Conservation (phyloP, 2,329 filamentous ascomycete species). For the Curvularia verruculosa region DNA sequence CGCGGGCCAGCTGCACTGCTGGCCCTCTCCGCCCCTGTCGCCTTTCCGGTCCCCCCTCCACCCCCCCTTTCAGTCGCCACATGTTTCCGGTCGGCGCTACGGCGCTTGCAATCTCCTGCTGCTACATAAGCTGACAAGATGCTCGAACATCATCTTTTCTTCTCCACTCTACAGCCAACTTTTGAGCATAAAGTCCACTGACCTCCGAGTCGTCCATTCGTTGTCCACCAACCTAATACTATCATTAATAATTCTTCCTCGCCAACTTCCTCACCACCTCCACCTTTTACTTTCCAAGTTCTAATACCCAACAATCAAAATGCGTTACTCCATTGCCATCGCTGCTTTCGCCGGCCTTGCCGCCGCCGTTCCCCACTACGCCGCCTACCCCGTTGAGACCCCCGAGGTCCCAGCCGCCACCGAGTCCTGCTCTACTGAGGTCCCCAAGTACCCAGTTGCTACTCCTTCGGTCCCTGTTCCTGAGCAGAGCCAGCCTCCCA, state of each 20-base stretch:
- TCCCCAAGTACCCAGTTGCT: slow-evolving; percentile 15
- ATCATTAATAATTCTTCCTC: slow-evolving; percentile 46
- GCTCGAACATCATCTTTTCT: slow-evolving; percentile 24
- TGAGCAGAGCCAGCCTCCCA: slow-evolving; percentile 3
- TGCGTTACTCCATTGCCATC: slow-evolving; percentile 47
- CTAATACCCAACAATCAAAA: slow-evolving; percentile 46
- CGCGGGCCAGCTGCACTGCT: slow-evolving; percentile 38
- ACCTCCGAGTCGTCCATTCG: slow-evolving; percentile 52
- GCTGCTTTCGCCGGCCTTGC: slow-evolving; percentile 43
- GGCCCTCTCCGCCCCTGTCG: slow-evolving; percentile 35
- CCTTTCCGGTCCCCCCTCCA: slow-evolving; percentile 27
- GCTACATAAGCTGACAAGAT: slow-evolving; percentile 43
- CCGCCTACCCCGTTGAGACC: slow-evolving; percentile 27
- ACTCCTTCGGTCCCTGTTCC: background rate
- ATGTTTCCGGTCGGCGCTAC: slow-evolving; percentile 44
- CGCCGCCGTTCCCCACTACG: slow-evolving; percentile 41
- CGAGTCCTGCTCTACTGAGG: slow-evolving; percentile 12
- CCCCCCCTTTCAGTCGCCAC: slow-evolving; percentile 42
- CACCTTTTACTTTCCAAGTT: slow-evolving; percentile 34
- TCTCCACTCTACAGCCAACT: slow-evolving; percentile 47
- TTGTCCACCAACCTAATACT: slow-evolving; percentile 49
- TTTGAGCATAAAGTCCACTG: slow-evolving; percentile 48
- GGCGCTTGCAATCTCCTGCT: slow-evolving; percentile 46
- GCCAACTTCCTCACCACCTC: slow-evolving; percentile 24
- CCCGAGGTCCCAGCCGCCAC: slow-evolving; percentile 1